Evolutionary conservation across 2,329 filamentous ascomycete species (phyloP), one percentile per base, ranked within the genome.

Genomic region (Cercospora sp.): DNA sequence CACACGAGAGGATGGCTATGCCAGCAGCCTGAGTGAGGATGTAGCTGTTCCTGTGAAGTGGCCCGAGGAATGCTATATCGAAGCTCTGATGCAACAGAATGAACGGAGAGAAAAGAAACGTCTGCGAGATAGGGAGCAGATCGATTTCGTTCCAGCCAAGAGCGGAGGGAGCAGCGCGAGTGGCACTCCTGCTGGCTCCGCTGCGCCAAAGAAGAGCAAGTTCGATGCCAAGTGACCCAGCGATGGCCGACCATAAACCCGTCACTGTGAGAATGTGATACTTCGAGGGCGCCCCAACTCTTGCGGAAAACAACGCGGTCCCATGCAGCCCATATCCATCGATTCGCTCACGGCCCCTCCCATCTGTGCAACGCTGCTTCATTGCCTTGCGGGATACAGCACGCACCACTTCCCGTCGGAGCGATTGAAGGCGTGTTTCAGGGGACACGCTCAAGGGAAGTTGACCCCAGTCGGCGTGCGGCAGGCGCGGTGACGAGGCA

Each of bases 1-100:
- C 23, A 81, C 80, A 40, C 80, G 82, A 40, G 80, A 83, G 60
- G 85, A 84, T 26, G 89, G 91, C 79, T 93, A 94, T 78, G 83
- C 82, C 33, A 91, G 89, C 6, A 89, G 89, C 1, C 72, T 84
- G 8, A 76, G 77, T 10, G 70, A 68, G 16, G 74, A 70, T 9
- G 65, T 82, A 7, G 81, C 76, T 4, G 78, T 83, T n/a, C 78
- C 79, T 3, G 71, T 74, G 3, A 69, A 64, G 7, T 84, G 81
- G 75, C 79, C 80, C 9, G 73, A 79, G 16, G 82, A 79, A 75
- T 80, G 80, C 45, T 83, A 83, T 73, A 75, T 78, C 7, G 81
- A 83, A 64, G 67, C 58, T 12, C 65, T 78, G 63, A 33, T 73
- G 63, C 69, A 65, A 67, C 65, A 70, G 66, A 78, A 80, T 73